A percentile compares a stretch with the other conserved stretches of the same genome.
These are phyloP conservation scores for Alternaria viburni DNA, from an alignment of 2,329 filamentous ascomycete genomes.

Conservation along the genomic window DNA sequence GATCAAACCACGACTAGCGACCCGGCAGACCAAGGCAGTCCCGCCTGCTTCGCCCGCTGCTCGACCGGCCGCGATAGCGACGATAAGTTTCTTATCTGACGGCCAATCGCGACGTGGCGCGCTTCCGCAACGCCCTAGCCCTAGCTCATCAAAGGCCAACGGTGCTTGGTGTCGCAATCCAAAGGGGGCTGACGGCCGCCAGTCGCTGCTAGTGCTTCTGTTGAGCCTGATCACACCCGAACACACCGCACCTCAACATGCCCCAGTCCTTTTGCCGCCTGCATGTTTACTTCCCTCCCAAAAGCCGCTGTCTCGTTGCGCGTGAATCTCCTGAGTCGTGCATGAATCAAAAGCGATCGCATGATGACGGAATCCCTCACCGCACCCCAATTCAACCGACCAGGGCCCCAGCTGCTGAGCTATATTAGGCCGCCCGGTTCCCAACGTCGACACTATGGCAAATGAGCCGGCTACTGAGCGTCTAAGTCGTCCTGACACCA, in stretches of 20 bases:
- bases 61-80: constrained; percentile 32
- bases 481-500: constrained; percentile 8
- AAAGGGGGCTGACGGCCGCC: constrained; percentile 32
- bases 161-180: constrained; percentile 30
- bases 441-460: constrained; percentile 20
- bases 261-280: constrained; percentile 3
- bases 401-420: constrained; percentile 18
- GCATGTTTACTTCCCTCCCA: not conserved
- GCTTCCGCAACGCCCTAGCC: constrained; percentile 31
- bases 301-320: not conserved
- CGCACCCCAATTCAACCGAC: constrained; percentile 7
- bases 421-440: constrained; percentile 35
- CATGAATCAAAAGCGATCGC: constrained; percentile 21
- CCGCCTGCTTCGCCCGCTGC: constrained; percentile 21
- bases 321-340: constrained; percentile 26
- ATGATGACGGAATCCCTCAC: constrained; percentile 25
- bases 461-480: constrained; percentile 21
- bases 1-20: constrained; percentile 39
- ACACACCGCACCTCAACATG: constrained; percentile 20
- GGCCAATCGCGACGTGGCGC: constrained; percentile 33
- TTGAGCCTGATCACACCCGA: constrained; percentile 27
- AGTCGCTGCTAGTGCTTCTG: constrained; percentile 19
- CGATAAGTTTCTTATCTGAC: constrained; percentile 23
- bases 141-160: constrained; percentile 21
- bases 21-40: constrained; percentile 25